Base-by-base conservation (phyloP, 1,284 basidiomycete species). In the Ustanciosporium gigantosporum region DNA sequence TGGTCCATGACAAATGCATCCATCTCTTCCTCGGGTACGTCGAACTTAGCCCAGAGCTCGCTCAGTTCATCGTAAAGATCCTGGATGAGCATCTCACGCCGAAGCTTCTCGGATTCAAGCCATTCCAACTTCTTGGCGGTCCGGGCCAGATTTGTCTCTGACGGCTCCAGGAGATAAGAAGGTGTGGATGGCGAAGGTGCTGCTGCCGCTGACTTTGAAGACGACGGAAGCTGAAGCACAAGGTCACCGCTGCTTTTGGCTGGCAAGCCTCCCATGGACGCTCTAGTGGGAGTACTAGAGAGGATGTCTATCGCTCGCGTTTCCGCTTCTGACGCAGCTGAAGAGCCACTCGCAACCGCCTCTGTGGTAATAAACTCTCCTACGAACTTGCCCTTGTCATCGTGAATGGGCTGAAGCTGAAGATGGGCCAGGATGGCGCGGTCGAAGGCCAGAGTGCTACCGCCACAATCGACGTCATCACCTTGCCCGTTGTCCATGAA, bases 1-100 rank as follows among this genome's bases (percentile, higher is more conserved):
- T 77, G 66, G 21, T 66, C 67, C 47, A 67, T 59, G 31, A 77
- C 75, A 35, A 77, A 77, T 2, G 64, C 70, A 16, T 76, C 75
- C 68, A 76, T 73, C 43, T 74, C 75, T 16, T 64, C 66, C 36
- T 74, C 70, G 5, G 65, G 64, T n/a, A 74, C 74, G 27, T 73
- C 74, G 29, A 74, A 76, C 9, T 67, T 59, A 47, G 57, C 59
- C 75, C 75, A 77, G n/a, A 77, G 60, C 50, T 66, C 65, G 41
- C 59, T 65, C 19, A 77, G 60, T 48, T 77, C 73, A 42, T 77
- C 75, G 51, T 76, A 77, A 5, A 74, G 46, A 9, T 61, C 42
- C 50, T 77, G 75, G 32, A 77, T 76, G 34, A 56, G 46, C 38
- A 57, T 51, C 46, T 74, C 73, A 19, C 75, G 59, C 25, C 61